Percentiles rank a stretch among this genome's conserved stretches.
phyloP scores from a whole-genome alignment of 2,329 filamentous ascomycete species.

The Penicillium rolfsii region DNA sequence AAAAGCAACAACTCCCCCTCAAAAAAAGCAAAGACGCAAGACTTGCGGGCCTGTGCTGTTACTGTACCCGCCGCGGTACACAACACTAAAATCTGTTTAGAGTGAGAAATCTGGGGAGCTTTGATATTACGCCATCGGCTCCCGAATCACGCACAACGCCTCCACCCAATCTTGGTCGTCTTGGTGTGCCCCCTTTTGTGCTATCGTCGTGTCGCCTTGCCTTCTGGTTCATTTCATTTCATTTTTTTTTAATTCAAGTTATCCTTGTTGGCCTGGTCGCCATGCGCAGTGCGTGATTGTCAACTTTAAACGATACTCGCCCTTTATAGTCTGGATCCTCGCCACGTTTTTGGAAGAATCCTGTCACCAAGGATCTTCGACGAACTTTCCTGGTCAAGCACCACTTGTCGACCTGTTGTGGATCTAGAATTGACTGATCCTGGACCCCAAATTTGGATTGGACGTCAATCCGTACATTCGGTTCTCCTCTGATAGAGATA shows the following conservation, averaged over 20 bases:
- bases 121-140: constrained; percentile 32
- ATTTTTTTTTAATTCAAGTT: not conserved
- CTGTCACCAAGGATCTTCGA: constrained; percentile 9
- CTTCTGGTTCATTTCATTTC: constrained; percentile 14
- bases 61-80: not conserved
- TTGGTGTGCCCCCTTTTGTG: constrained; percentile 2
- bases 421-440: not conserved
- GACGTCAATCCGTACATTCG: not conserved
- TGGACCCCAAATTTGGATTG: not conserved
- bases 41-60: not conserved
- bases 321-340: constrained; percentile 23
- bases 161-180: constrained; percentile 10
- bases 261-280: constrained; percentile 12
- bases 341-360: constrained; percentile 14
- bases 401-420: not conserved
- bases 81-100: not conserved
- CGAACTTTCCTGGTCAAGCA: not conserved
- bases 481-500: not conserved
- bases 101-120: constrained; percentile 22
- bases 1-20: not conserved
- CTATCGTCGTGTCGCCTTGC: constrained; percentile 8
- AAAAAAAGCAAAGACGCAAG: not conserved
- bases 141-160: constrained; percentile 27
- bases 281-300: constrained; percentile 23
- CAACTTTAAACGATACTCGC: constrained; percentile 1